These are phyloP conservation scores for Sisymbrium irio DNA, from an alignment of 345 rosid genomes.

Conservation along the genomic window DNA sequence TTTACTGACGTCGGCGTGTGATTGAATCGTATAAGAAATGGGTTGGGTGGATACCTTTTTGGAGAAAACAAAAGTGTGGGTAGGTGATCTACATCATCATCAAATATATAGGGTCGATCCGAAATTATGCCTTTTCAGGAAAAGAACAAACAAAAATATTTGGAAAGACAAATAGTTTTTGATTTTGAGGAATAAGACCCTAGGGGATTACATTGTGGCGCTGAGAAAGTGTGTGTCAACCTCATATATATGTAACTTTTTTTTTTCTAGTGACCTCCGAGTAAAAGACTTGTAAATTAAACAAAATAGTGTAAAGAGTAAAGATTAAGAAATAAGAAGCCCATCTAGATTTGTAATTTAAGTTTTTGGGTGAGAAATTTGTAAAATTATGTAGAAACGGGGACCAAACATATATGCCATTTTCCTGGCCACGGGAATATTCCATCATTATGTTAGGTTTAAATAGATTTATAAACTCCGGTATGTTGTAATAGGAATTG, in stretches of 20 bases:
- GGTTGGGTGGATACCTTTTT: conserved; percentile 12
- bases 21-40: background rate
- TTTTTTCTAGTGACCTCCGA: background rate
- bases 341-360: conserved; percentile 9
- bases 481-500: background rate
- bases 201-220: background rate
- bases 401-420: conserved; percentile 25
- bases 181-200: conserved; percentile 3
- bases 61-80: conserved; percentile 24
- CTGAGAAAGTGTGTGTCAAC: conserved; percentile 4
- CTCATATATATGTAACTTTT: background rate
- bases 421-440: conserved; percentile 10
- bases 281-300: background rate
- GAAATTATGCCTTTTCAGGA: conserved; percentile 22
- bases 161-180: conserved; percentile 8
- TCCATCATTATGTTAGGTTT: conserved; percentile 6
- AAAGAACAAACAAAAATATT: conserved; percentile 22
- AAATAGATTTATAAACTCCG: background rate
- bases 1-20: conserved; percentile 16
- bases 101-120: conserved; percentile 24
- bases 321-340: background rate
- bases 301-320: background rate
- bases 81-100: conserved; percentile 25
- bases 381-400: conserved; percentile 15
- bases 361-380: background rate